These are phyloP conservation scores for Antrodiella citrinella DNA, from an alignment of 768 basidiomycete genomes.

Conservation along the genomic window DNA sequence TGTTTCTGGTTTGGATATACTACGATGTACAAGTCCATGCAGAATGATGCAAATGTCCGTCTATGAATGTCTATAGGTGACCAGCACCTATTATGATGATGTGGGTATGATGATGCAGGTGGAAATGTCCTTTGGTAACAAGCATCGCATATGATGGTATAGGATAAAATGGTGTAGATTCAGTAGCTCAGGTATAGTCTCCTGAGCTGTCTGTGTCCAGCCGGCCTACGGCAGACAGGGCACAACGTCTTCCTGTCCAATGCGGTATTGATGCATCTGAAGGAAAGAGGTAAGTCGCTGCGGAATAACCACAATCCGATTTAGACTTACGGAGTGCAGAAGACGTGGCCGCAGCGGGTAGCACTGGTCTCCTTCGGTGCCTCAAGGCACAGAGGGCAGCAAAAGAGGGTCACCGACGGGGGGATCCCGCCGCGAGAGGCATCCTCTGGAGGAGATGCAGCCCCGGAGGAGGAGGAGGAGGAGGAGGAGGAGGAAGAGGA, in stretches of 20 bases:
- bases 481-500: not conserved
- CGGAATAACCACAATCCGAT: not conserved
- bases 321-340: conserved; percentile 22
- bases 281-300: not conserved
- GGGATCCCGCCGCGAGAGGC: no score
- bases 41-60: not conserved
- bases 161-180: no score
- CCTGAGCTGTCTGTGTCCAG: conserved; percentile 7
- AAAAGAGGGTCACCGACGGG: no score
- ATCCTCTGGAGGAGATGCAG: no score
- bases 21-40: not conserved
- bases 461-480: not conserved
- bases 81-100: not conserved
- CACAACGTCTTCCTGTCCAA: conserved; percentile 2
- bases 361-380: conserved; percentile 16
- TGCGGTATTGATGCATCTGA: conserved; percentile 11
- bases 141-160: no score
- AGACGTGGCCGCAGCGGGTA: conserved; percentile 26
- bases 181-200: conserved; percentile 13
- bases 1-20: not conserved
- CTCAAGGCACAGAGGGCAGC: conserved; percentile 23
- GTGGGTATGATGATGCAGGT: not conserved
- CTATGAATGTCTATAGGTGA: not conserved
- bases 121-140: not conserved
- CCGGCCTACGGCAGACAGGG: conserved; percentile 12